Evolutionary conservation across 73 alveolate species (phyloP).

Genomic region (Stentor coeruleus): DNA sequence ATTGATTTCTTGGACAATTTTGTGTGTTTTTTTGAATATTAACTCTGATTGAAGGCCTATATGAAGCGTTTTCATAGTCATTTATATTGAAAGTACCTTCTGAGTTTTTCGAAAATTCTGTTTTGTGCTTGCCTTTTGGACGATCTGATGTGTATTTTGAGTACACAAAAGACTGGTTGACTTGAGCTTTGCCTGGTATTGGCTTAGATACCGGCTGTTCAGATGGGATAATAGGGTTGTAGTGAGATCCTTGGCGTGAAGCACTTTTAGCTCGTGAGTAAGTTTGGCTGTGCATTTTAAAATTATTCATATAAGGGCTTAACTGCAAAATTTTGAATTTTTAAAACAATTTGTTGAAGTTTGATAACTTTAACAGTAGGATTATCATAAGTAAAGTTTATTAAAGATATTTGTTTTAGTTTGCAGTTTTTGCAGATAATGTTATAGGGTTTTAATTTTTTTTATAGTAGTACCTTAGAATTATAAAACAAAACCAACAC

Average conservation of each 20-base stretch:
- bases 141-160: background rate
- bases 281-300: background rate
- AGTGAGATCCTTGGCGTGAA: background rate
- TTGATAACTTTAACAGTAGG: too few relatives aligned
- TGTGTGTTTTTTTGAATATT: background rate
- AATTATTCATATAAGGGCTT: background rate
- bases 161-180: background rate
- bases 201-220: background rate
- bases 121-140: background rate
- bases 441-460: too few relatives aligned
- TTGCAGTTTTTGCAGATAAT: too few relatives aligned
- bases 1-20: background rate
- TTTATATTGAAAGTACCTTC: background rate
- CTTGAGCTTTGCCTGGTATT: background rate
- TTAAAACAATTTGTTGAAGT: too few relatives aligned
- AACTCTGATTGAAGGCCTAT: background rate
- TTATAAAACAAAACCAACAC: too few relatives aligned
- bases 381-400: too few relatives aligned
- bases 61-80: background rate
- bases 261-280: background rate
- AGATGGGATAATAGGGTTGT: background rate
- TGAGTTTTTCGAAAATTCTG: background rate
- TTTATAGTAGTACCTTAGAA: too few relatives aligned
- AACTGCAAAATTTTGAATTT: too few relatives aligned
- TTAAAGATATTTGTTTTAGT: too few relatives aligned